Evolutionary conservation across 257 asterid genomes (phyloP).

Genomic region (Eustoma russellianum): DNA sequence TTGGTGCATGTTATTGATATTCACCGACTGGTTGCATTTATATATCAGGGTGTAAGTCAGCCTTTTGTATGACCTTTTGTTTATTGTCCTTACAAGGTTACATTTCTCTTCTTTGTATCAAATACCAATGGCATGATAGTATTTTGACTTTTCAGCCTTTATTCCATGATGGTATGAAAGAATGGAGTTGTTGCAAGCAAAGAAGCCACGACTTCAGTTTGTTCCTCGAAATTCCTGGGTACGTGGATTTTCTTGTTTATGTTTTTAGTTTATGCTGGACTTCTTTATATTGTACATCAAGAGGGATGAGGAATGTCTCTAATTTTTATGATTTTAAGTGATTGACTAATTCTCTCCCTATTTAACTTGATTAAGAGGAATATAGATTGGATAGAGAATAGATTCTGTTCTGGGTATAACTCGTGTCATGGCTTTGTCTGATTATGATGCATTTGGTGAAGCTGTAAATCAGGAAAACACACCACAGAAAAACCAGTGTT

Average conservation of each 20-base stretch:
- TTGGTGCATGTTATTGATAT: conserved; percentile 11
- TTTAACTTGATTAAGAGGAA: too few species aligned
- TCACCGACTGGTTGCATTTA: conserved; percentile 3
- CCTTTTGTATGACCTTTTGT: conserved; percentile 6
- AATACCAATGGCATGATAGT: neutral
- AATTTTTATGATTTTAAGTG: too few species aligned
- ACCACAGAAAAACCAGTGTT: conserved; percentile 35
- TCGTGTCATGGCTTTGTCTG: neutral
- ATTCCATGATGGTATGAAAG: conserved; percentile 93
- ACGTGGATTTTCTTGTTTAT: conserved; percentile 8
- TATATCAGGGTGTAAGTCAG: conserved; percentile 28
- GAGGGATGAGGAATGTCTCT: too few species aligned
- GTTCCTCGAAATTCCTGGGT: conserved; percentile 79
- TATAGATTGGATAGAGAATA: neutral
- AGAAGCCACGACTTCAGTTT: conserved; percentile 87
- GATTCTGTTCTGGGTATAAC: neutral
- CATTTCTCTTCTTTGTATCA: neutral
- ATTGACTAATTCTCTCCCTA: too few species aligned
- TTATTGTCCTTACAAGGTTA: conserved; percentile 1
- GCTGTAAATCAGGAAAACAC: conserved; percentile 47
- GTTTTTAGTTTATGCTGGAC: neutral
- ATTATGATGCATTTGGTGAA: conserved; percentile 9
- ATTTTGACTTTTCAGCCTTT: conserved; percentile 44
- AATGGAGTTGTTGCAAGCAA: conserved; percentile 99
- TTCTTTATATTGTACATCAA: too few species aligned